Evolutionary conservation across 208 protist genomes (phyloP).

Genomic region (Crithidia expoeki): DNA sequence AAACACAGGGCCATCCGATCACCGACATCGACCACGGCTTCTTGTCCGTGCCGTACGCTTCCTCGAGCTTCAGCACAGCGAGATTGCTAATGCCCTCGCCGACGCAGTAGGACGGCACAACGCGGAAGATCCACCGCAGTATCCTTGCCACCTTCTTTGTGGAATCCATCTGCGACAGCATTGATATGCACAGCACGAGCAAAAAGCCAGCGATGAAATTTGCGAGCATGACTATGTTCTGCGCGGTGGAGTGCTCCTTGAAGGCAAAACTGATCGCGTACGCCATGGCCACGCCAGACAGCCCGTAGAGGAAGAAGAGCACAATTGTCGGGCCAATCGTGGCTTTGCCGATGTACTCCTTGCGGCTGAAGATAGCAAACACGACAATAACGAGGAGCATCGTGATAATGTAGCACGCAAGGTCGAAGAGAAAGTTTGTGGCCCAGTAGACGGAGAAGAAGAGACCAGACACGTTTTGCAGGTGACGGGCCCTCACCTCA

Average conservation of each 20-base stretch:
- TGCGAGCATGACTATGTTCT: constrained; percentile 65
- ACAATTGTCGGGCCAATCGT: constrained; percentile 52
- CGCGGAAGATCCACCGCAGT: constrained; percentile 63
- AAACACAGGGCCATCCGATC: constrained; percentile 59
- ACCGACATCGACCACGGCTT: constrained; percentile 49
- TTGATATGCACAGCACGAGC: constrained; percentile 55
- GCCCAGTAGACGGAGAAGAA: constrained; percentile 72
- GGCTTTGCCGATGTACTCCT: constrained; percentile 57
- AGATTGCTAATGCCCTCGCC: constrained; percentile 81
- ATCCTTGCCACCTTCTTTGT: constrained; percentile 45
- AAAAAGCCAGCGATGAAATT: constrained; percentile 87
- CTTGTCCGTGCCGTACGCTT: constrained; percentile 34
- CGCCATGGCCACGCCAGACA: constrained; percentile 58
- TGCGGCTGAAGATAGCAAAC: constrained; percentile 56
- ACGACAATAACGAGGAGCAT: constrained; percentile 66
- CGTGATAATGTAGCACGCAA: constrained; percentile 64
- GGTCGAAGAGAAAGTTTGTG: constrained; percentile 81
- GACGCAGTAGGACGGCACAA: constrained; percentile 78
- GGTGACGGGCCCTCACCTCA: constrained; percentile 62
- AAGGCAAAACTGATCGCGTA: constrained; percentile 77
- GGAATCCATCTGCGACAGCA: constrained; percentile 47
- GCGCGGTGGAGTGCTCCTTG: constrained; percentile 64
- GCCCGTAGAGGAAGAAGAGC: constrained; percentile 67
- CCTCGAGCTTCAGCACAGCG: constrained; percentile 30
- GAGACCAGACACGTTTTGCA: constrained; percentile 76